These are phyloP conservation scores for Lentinus polychrous DNA, from an alignment of 1,284 basidiomycete species.

Conservation along the genomic window DNA sequence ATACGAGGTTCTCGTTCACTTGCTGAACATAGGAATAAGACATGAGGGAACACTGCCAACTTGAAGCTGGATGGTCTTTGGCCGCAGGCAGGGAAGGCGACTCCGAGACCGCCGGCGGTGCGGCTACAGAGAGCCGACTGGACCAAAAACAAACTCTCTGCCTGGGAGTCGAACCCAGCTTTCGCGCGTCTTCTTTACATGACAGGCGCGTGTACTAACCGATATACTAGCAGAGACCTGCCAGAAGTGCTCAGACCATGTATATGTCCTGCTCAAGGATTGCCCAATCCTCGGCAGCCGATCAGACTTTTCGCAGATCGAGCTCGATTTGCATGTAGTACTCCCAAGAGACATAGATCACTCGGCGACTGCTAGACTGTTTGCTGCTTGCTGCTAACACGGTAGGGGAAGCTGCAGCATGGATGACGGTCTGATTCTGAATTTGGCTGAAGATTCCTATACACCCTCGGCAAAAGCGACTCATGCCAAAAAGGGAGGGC, in stretches of 20 bases:
- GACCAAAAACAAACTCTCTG: slow-evolving; percentile 1
- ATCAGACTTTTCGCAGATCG: too few relatives aligned
- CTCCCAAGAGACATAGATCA: too few relatives aligned
- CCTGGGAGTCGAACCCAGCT: slow-evolving; percentile 2
- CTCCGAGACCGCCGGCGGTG: too few relatives aligned
- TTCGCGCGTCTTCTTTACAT: background rate
- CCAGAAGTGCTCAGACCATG: too few relatives aligned
- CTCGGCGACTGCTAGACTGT: too few relatives aligned
- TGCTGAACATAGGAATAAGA: slow-evolving; percentile 42
- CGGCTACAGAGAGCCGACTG: too few relatives aligned
- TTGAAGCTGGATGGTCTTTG: slow-evolving; percentile 1
- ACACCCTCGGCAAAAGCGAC: slow-evolving; percentile 21
- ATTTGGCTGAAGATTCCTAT: slow-evolving; percentile 43
- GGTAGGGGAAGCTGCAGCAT: slow-evolving; percentile 27
- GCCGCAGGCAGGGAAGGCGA: too few relatives aligned
- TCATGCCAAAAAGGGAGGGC: slow-evolving; percentile 56
- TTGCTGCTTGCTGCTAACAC: too few relatives aligned
- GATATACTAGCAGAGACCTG: slow-evolving; percentile 1
- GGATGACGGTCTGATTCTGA: slow-evolving; percentile 68
- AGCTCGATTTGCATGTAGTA: too few relatives aligned
- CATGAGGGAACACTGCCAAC: background rate
- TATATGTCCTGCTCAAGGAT: too few relatives aligned
- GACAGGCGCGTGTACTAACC: slow-evolving; percentile 2
- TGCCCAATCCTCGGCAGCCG: too few relatives aligned
- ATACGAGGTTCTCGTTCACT: slow-evolving; percentile 54